phyloP scores from a whole-genome alignment of 2,329 filamentous ascomycete species.

The Verticillium isaacii region DNA sequence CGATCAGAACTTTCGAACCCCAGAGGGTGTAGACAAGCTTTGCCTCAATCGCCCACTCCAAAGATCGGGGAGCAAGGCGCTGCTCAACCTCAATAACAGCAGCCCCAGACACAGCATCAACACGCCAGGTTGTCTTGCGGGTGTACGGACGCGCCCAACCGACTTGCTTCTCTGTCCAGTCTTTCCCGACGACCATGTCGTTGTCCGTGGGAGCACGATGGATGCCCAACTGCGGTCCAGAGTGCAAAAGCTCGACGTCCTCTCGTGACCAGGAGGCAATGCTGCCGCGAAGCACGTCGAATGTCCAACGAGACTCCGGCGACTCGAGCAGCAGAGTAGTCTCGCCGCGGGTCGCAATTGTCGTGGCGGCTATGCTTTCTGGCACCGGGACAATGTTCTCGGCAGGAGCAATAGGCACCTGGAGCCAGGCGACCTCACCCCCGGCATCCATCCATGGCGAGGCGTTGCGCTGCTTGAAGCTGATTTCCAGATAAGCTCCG shows the following conservation, averaged over 20 bases:
- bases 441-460: conserved; percentile 47
- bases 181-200: conserved; percentile 28
- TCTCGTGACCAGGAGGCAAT: conserved; percentile 1
- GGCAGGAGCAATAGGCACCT: conserved; percentile 31
- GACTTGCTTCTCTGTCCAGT: conserved; percentile 23
- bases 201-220: conserved; percentile 66
- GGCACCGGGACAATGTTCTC: too few species aligned
- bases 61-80: conserved; percentile 15
- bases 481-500: conserved; percentile 23
- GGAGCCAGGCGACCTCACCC: conserved; percentile 47
- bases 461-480: conserved; percentile 35
- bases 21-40: conserved; percentile 51
- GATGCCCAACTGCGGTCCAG: conserved; percentile 44
- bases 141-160: conserved; percentile 16
- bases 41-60: conserved; percentile 36
- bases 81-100: too few species aligned
- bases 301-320: too few species aligned
- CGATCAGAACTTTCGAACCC: conserved; percentile 41
- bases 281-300: conserved; percentile 24
- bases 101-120: too few species aligned
- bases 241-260: too few species aligned
- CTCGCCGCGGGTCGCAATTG: conserved; percentile 26
- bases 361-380: conserved; percentile 14
- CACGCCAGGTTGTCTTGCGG: too few species aligned
- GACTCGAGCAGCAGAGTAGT: too few species aligned